Evolutionary conservation across 1,284 basidiomycete species (phyloP), one percentile per base, ranked within the genome.

Genomic region (Moesziomyces globuligerus): DNA sequence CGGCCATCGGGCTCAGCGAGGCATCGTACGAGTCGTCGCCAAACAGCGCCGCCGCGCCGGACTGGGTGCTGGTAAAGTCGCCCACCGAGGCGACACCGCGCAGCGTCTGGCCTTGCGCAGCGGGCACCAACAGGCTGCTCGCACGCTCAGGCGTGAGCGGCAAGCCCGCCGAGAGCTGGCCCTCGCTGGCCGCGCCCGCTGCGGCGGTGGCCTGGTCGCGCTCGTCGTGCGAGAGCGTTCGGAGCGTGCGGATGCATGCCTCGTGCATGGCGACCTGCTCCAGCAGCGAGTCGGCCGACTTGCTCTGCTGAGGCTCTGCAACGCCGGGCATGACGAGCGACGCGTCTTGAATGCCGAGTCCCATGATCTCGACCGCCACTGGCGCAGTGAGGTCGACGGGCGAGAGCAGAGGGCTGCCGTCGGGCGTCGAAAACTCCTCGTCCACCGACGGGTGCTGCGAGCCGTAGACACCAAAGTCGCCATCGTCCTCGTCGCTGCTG

Each of bases 191-290:
- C 5, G 56, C 65, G 28, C 24, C 36, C 32, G 57, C 53, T 17
- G 43, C 18, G n/a, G 54, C 36, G 4, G 56, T 26, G 11, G 65
- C 65, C 21, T 52, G 51, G 4, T 64, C 45, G 7, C 47, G 42
- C 48, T 59, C 48, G 9, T 59, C 66, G 18, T 50, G 47, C 20
- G 47, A 48, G 3, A 70, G 50, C 0, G 44, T 50, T 25, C 23
- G 38, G 11, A 70, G 48, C 15, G 55, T 51, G 11, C 38, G 25
- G 23, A 65, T 28, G 43, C 67, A 70, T 8, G 60, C 56, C 34
- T 70, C 67, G 46, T 64, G 67, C 56, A 70, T 43, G n/a, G 44
- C 57, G 10, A 70, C 67, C 28, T 70, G 67, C 34, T 70, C 61
- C 4, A 70, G 40, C 1, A 70, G 49, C 51, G 56, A 60, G 20